A percentile compares a stretch with the other conserved stretches of the same genome.
Evolutionary conservation across 331 rosid genomes (phyloP).

Genomic region (Acacia pycnantha): DNA sequence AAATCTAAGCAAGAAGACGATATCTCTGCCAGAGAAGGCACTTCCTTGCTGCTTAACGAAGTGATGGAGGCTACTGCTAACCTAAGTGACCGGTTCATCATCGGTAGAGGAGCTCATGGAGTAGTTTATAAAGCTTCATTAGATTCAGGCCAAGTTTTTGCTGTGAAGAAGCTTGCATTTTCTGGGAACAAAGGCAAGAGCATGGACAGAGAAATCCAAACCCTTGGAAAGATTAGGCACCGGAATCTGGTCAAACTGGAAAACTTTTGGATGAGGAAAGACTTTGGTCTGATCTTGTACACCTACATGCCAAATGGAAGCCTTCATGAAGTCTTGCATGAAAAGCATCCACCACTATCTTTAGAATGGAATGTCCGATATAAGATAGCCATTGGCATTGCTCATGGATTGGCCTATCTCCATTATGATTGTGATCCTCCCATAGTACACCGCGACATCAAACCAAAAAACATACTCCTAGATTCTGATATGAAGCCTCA

Average conservation of each 20-base stretch:
- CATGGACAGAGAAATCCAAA: slow-evolving; percentile 67
- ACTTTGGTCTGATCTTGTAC: slow-evolving; percentile 57
- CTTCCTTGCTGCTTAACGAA: slow-evolving; percentile 38
- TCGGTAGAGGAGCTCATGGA: slow-evolving; percentile 8
- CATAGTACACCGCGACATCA: slow-evolving; percentile 2
- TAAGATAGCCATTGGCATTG: slow-evolving; percentile 43
- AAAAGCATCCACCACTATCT: neutral
- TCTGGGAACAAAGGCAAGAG: slow-evolving; percentile 38
- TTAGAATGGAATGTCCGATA: slow-evolving; percentile 62
- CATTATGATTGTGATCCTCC: slow-evolving; percentile 13
- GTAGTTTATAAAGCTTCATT: slow-evolving; percentile 29
- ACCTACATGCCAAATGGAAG: slow-evolving; percentile 53
- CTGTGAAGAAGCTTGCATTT: slow-evolving; percentile 51
- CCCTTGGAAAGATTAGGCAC: slow-evolving; percentile 43
- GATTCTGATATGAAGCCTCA: slow-evolving; percentile 84
- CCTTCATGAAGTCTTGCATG: slow-evolving; percentile 4
- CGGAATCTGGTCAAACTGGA: slow-evolving; percentile 70
- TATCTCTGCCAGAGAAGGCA: slow-evolving; percentile 28
- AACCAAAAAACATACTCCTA: slow-evolving; percentile 38
- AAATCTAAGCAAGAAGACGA: neutral
- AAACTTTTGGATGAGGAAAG: slow-evolving; percentile 55
- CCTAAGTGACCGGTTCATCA: neutral
- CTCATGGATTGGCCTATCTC: slow-evolving; percentile 8
- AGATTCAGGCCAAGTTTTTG: slow-evolving; percentile 40
- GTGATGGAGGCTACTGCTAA: slow-evolving; percentile 13